Evolutionary conservation across 2,329 filamentous ascomycete genomes (phyloP).

Genomic region (Venturia aucupariae): DNA sequence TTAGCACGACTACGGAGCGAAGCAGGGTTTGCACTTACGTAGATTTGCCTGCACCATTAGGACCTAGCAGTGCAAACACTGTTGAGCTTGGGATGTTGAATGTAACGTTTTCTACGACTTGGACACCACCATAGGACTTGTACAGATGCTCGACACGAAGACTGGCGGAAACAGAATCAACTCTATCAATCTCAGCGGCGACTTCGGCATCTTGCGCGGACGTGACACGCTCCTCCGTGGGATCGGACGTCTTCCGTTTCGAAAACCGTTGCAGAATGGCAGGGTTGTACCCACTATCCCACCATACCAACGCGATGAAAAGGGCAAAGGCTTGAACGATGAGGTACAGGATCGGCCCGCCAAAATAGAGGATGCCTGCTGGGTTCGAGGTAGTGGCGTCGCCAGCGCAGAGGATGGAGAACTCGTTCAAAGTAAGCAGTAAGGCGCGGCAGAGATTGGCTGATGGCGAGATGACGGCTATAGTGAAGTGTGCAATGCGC

Average conservation of each 20-base stretch:
- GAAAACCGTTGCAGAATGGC: slow-evolving; percentile 45
- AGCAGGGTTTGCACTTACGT: background rate
- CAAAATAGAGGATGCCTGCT: slow-evolving; percentile 63
- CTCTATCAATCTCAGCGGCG: slow-evolving; percentile 52
- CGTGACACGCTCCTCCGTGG: slow-evolving; percentile 22
- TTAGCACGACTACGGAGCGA: background rate
- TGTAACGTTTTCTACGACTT: slow-evolving; percentile 76
- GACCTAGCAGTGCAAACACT: slow-evolving; percentile 80
- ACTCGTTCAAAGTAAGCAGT: slow-evolving; percentile 72
- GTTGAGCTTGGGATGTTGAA: slow-evolving; percentile 74
- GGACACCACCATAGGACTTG: slow-evolving; percentile 64
- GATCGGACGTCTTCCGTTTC: slow-evolving; percentile 29
- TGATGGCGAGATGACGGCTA: slow-evolving; percentile 66
- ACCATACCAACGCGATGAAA: slow-evolving; percentile 66
- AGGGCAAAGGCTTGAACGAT: slow-evolving; percentile 62
- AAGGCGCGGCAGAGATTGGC: slow-evolving; percentile 65
- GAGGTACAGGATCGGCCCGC: slow-evolving; percentile 77
- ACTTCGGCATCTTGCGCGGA: slow-evolving; percentile 47
- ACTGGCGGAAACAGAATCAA: slow-evolving; percentile 51
- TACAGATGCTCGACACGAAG: slow-evolving; percentile 72
- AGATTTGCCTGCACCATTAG: slow-evolving; percentile 55
- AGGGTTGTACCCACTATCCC: slow-evolving; percentile 61
- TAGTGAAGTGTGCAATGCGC: slow-evolving; percentile 62
- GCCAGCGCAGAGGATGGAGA: slow-evolving; percentile 67
- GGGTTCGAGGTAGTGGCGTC: slow-evolving; percentile 54